These are phyloP conservation scores for Yamadazyma dushanensis DNA, from an alignment of 1,139 yeast species.

Conservation along the genomic window DNA sequence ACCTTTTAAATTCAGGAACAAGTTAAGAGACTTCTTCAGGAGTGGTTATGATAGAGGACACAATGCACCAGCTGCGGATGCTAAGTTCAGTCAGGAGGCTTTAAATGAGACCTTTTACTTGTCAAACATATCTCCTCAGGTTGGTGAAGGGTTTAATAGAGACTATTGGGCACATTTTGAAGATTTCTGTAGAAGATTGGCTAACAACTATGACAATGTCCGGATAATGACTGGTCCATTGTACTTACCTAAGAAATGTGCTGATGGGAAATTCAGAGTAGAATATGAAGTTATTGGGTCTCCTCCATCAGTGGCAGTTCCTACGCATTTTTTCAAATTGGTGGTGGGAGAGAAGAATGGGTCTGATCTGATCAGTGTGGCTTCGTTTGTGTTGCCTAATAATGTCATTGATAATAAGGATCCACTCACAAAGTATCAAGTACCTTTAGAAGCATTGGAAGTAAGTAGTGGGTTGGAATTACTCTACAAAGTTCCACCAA, in stretches of 20 bases:
- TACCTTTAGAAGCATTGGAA: constrained; percentile 88
- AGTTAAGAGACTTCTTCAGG: constrained; percentile 82
- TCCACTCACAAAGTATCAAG: constrained; percentile 75
- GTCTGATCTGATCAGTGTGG: constrained; percentile 64
- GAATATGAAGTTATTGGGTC: constrained; percentile 92
- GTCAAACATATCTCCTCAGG: constrained; percentile 94
- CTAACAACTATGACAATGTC: constrained; percentile 66
- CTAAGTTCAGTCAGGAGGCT: constrained; percentile 83
- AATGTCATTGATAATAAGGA: constrained; percentile 66
- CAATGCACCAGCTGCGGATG: constrained; percentile 97
- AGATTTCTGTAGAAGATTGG: constrained; percentile 78
- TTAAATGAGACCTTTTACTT: constrained; percentile 93
- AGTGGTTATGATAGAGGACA: constrained; percentile 98
- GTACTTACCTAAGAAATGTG: constrained; percentile 74
- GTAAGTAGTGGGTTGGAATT: constrained; percentile 83
- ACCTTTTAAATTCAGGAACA: constrained; percentile 74
- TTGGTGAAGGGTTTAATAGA: constrained; percentile 95
- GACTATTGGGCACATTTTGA: constrained; percentile 98
- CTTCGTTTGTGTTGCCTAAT: constrained; percentile 92
- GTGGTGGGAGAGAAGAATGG: constrained; percentile 73
- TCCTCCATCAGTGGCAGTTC: constrained; percentile 96
- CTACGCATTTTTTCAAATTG: constrained; percentile 93
- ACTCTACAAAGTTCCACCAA: constrained; percentile 63
- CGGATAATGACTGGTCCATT: constrained; percentile 93
- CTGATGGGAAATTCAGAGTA: constrained; percentile 69